Evolutionary conservation across 768 basidiomycete species (phyloP).

Genomic region (Xerocomus brunneocitrinus): DNA sequence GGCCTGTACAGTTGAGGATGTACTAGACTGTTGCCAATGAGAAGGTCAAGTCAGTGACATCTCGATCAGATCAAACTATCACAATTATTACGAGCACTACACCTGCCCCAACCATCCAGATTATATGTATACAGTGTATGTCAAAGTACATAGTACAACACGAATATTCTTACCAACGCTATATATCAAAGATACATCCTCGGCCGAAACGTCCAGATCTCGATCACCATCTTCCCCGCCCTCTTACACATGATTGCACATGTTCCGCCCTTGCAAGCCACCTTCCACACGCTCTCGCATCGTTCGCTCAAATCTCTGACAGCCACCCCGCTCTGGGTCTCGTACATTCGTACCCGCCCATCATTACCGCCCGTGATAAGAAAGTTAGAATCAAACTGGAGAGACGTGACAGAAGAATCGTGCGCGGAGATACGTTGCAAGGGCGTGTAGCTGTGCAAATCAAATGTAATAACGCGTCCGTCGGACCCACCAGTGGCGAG

Average conservation of each 20-base stretch:
- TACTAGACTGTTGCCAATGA: too few species aligned
- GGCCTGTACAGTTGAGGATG: too few species aligned
- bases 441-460: slow-evolving; percentile 41
- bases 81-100: too few species aligned
- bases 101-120: too few species aligned
- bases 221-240: slow-evolving; percentile 78
- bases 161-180: not conserved
- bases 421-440: slow-evolving; percentile 79
- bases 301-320: slow-evolving; percentile 75
- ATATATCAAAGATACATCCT: slow-evolving; percentile 13
- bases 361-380: slow-evolving; percentile 85
- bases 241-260: slow-evolving; percentile 81
- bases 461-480: slow-evolving; percentile 76
- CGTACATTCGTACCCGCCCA: slow-evolving; percentile 74
- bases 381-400: slow-evolving; percentile 82
- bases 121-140: not conserved
- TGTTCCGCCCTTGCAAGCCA: slow-evolving; percentile 64
- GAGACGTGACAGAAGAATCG: slow-evolving; percentile 78
- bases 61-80: too few species aligned
- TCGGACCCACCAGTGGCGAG: slow-evolving; percentile 87
- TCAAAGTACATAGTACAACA: slow-evolving; percentile 1
- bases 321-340: slow-evolving; percentile 54
- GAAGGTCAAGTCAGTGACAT: too few species aligned
- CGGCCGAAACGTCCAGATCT: slow-evolving; percentile 77
- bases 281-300: slow-evolving; percentile 86